Evolutionary conservation across 305 asterid genomes (phyloP).

Genomic region (Fraxinus sp.): DNA sequence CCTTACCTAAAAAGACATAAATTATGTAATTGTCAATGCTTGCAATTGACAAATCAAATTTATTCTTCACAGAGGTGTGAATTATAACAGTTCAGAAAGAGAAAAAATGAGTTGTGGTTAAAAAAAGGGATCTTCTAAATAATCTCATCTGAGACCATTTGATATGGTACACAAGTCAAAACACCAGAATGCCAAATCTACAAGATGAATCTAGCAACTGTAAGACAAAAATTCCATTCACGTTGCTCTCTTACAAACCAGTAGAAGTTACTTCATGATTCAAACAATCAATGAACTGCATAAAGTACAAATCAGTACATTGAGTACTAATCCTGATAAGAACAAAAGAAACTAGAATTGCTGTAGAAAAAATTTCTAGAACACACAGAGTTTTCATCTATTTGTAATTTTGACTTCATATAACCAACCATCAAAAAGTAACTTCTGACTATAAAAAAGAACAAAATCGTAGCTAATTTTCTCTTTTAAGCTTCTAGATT

Average conservation of each 20-base stretch:
- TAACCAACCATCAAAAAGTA: conserved; percentile 17
- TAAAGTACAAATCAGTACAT: neutral
- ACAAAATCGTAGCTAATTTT: neutral
- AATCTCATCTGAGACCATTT: neutral
- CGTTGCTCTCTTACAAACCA: neutral
- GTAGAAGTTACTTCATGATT: neutral
- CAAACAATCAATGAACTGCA: neutral
- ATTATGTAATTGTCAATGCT: conserved; percentile 9
- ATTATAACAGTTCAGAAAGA: neutral
- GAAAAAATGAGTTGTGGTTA: neutral
- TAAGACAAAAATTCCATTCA: neutral
- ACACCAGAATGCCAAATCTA: neutral
- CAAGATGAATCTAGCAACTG: neutral
- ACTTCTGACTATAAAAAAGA: conserved; percentile 1
- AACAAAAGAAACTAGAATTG: neutral
- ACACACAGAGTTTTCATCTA: neutral
- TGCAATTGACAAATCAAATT: neutral
- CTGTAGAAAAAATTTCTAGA: neutral
- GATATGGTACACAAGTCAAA: neutral
- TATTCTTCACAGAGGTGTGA: neutral
- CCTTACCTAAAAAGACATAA: conserved; percentile 69
- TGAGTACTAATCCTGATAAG: neutral
- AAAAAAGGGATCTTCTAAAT: neutral
- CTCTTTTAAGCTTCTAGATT: conserved; percentile 7
- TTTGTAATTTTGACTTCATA: neutral